Percentiles rank a stretch among this genome's conserved stretches.
Conservation (phyloP, 1,284 basidiomycete genomes). For the Athelia psychrophila region DNA sequence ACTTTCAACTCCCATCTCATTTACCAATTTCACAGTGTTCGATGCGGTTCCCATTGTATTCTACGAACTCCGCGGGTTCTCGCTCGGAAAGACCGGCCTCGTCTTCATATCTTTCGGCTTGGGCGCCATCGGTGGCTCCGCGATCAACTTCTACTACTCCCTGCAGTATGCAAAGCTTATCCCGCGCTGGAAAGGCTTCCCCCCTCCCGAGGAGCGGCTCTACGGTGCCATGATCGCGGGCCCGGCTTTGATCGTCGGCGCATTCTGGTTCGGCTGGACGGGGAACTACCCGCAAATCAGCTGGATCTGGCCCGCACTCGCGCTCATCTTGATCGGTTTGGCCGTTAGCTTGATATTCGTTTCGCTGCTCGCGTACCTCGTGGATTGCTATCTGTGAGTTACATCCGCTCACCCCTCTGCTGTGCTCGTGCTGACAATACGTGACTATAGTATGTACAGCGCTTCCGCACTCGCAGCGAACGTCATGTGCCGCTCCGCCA, state of each 20-base stretch:
- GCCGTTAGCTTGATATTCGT: constrained; percentile 29
- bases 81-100: constrained; percentile 27
- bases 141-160: constrained; percentile 11
- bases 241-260: constrained; percentile 34
- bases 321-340: constrained; percentile 20
- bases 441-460: constrained; percentile 44
- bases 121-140: constrained; percentile 27
- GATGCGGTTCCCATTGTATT: constrained; percentile 4
- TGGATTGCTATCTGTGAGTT: constrained; percentile 55
- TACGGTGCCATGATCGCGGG: constrained; percentile 43
- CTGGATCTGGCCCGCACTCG: constrained; percentile 26
- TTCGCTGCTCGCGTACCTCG: constrained; percentile 39
- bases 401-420: background rate
- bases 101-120: constrained; percentile 37
- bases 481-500: constrained; percentile 62
- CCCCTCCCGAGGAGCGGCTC: constrained; percentile 50
- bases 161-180: constrained; percentile 33
- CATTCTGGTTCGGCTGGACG: constrained; percentile 37
- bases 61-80: constrained; percentile 23
- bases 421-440: constrained; percentile 7
- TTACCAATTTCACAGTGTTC: background rate
- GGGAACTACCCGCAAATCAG: constrained; percentile 18
- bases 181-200: constrained; percentile 38
- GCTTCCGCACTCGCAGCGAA: constrained; percentile 75
- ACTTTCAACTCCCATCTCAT: background rate